Evolutionary conservation across 2,329 filamentous ascomycete genomes (phyloP).

Genomic region (Diaporthe helianthi): DNA sequence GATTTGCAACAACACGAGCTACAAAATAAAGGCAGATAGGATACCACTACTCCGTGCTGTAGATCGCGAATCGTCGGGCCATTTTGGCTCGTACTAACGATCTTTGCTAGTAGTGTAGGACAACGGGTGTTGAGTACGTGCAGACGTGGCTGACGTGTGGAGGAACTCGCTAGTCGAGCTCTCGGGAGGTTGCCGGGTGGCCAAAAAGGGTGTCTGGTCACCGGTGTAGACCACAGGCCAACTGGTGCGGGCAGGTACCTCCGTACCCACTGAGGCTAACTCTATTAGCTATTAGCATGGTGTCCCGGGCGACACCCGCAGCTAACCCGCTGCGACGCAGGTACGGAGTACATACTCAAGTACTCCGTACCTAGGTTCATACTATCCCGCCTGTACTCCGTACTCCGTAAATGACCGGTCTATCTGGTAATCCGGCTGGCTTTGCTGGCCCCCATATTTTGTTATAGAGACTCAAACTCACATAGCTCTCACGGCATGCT

Average conservation of each 20-base stretch:
- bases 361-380: too few species aligned
- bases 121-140: too few species aligned
- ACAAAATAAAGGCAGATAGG: too few species aligned
- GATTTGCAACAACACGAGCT: slow-evolving; percentile 3
- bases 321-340: background rate
- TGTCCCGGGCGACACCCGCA: slow-evolving; percentile 19
- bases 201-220: background rate
- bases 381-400: too few species aligned
- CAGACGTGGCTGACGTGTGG: too few species aligned
- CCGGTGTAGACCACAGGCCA: too few species aligned
- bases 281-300: slow-evolving; percentile 10
- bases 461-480: background rate
- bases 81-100: slow-evolving; percentile 12
- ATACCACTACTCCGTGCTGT: too few species aligned
- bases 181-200: slow-evolving; percentile 11
- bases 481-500: background rate
- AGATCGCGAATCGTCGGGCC: slow-evolving; percentile 22
- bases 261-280: slow-evolving; percentile 15
- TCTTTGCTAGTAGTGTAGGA: background rate
- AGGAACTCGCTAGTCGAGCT: background rate
- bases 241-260: background rate
- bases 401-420: background rate
- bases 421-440: background rate
- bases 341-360: too few species aligned
- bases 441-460: background rate